These are phyloP conservation scores for Vinca minor DNA, from an alignment of 257 asterid species.

Conservation along the genomic window DNA sequence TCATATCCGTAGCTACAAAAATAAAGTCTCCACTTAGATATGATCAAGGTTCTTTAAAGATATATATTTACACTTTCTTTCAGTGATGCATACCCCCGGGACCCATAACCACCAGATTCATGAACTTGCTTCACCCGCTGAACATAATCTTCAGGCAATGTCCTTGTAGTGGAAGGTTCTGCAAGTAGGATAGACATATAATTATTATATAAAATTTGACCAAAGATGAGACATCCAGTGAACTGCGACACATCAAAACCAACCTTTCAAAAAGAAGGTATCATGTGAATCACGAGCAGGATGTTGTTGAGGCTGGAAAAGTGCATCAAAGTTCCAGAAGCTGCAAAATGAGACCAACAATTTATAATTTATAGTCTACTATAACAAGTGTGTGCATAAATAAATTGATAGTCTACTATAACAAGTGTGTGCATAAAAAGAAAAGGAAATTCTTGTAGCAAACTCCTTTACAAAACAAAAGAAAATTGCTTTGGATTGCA, in stretches of 20 bases:
- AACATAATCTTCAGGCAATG: constrained; percentile 87
- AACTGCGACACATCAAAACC: constrained; percentile 5
- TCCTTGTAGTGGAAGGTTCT: constrained; percentile 82
- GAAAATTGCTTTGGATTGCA: not conserved
- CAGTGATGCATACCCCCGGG: constrained; percentile 62
- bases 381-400: not conserved
- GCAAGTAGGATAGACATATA: constrained; percentile 8
- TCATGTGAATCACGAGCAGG: constrained; percentile 99
- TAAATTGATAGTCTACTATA: too few relatives aligned
- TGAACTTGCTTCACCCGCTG: constrained; percentile 78
- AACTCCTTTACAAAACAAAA: not conserved
- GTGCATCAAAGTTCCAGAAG: constrained; percentile 96
- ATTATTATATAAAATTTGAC: constrained; percentile 18
- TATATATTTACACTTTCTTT: not conserved
- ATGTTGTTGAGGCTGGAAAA: constrained; percentile 98
- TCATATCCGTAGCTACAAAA: constrained; percentile 68
- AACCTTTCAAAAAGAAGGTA: constrained; percentile 90
- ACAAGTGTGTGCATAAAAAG: not conserved
- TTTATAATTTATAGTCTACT: not conserved
- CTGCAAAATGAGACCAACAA: constrained; percentile 31
- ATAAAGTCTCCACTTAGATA: constrained; percentile 2
- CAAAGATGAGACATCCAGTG: constrained; percentile 13
- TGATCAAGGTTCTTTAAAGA: constrained; percentile 7
- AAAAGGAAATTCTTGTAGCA: not conserved
- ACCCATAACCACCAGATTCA: constrained; percentile 88